Evolutionary conservation across 805 yeast species (phyloP), one percentile per base, ranked within the genome.

Genomic region (Osmozyma mogii): DNA sequence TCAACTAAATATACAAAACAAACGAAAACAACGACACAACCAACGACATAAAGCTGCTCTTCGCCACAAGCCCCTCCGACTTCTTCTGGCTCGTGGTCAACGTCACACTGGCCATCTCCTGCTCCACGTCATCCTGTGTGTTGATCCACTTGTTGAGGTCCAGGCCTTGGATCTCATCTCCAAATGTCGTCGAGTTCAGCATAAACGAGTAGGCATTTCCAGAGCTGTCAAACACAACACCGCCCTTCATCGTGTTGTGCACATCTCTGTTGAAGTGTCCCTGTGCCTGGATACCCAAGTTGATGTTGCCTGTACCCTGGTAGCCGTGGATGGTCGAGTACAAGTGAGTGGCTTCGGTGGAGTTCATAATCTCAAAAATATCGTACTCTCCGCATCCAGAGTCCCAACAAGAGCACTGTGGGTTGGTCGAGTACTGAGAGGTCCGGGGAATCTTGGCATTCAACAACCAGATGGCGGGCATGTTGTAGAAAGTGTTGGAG

Each of bases 371-470:
- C 58, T 81, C 89, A 49, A 80, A 80, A 41, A 78, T 70, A 54
- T 80, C 89, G 43, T 74, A 78, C 54, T 80, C 87, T 50, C 88
- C 87, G 55, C 87, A 78, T 8, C 88, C 89, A 17, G 79, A 67
- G 25, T 70, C 61, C 88, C 88, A 80, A 46, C 85, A 76, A 5
- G 85, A 78, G 53, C 87, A 80, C 48, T 72, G 74, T 21, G 60
- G 57, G 40, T 72, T 73, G 4, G 56, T 37, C 27, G 78, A 75
- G 49, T 78, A 80, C 54, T 80, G 87, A 3, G 87, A 59, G 12
- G 87, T 79, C 62, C 88, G 69, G 40, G 85, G 80, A 35, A 80
- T 78, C 41, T 74, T 68, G 17, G 84, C 79, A 41, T 80, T 79
- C 46, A 80, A 59, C 36, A 80, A 59, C 88, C 88, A 80, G 42